phyloP scores from a whole-genome alignment of 1,284 basidiomycete species.

The Inonotus obliquus region DNA sequence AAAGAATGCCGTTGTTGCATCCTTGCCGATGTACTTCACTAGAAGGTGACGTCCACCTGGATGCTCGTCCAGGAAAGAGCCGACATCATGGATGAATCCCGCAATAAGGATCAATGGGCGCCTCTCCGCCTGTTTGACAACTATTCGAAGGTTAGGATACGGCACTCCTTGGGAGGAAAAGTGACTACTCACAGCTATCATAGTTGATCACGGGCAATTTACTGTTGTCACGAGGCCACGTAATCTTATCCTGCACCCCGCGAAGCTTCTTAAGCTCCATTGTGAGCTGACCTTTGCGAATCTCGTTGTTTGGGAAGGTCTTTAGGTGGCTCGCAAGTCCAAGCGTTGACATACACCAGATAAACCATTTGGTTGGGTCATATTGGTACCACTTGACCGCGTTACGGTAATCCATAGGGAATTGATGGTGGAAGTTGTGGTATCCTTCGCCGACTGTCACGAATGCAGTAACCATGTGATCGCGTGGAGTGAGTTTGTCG shows the following conservation, averaged over 20 bases:
- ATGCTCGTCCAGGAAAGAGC: slow-evolving; percentile 85
- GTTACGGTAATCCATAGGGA: slow-evolving; percentile 93
- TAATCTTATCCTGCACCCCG: slow-evolving; percentile 62
- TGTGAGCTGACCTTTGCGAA: slow-evolving; percentile 86
- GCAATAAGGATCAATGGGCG: slow-evolving; percentile 79
- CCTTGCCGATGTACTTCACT: slow-evolving; percentile 70
- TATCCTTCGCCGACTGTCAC: slow-evolving; percentile 91
- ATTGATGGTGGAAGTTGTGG: slow-evolving; percentile 96
- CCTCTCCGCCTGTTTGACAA: slow-evolving; percentile 71
- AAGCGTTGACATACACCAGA: slow-evolving; percentile 56
- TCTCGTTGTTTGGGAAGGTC: slow-evolving; percentile 90
- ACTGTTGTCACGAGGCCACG: slow-evolving; percentile 76
- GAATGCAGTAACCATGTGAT: slow-evolving; percentile 84
- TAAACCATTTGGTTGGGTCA: slow-evolving; percentile 91
- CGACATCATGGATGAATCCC: slow-evolving; percentile 90
- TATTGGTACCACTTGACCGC: slow-evolving; percentile 93
- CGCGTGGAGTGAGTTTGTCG: slow-evolving; percentile 91
- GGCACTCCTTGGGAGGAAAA: not conserved
- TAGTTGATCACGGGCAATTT: slow-evolving; percentile 81
- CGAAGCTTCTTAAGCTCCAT: slow-evolving; percentile 88
- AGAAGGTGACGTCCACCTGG: slow-evolving; percentile 79
- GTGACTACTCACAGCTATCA: slow-evolving; percentile 66
- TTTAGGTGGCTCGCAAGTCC: slow-evolving; percentile 83
- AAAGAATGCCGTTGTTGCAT: slow-evolving; percentile 90
- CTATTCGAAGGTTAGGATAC: slow-evolving; percentile 32